A percentile compares a stretch with the other conserved stretches of the same genome.
Evolutionary conservation across 2,329 filamentous ascomycete genomes (phyloP).

Genomic region (Purpureocillium takamizusanense): DNA sequence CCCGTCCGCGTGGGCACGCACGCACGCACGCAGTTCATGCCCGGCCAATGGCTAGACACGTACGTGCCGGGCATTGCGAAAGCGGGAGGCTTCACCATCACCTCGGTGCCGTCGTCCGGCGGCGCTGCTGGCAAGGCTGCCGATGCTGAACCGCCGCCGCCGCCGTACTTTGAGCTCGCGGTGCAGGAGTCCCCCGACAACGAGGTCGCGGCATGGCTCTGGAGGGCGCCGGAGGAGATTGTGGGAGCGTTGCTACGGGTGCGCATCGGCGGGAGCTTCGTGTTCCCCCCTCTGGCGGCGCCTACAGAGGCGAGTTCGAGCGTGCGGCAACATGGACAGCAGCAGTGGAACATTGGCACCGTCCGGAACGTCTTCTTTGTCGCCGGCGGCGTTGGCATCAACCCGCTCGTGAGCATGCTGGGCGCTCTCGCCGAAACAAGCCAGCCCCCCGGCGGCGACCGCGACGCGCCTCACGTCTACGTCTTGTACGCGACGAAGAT

Average conservation of each 20-base stretch:
- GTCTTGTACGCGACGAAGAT: constrained; percentile 54
- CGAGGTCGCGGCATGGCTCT: constrained; percentile 69
- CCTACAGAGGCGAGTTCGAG: too few species aligned
- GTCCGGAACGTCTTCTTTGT: constrained; percentile 61
- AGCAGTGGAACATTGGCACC: constrained; percentile 25
- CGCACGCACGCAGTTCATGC: constrained; percentile 54
- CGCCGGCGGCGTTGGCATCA: constrained; percentile 76
- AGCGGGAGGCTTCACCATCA: constrained; percentile 83
- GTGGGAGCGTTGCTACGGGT: constrained; percentile 51
- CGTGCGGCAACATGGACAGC: constrained; percentile 29
- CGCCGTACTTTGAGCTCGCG: constrained; percentile 63
- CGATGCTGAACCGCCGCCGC: constrained; percentile 1
- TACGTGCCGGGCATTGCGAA: constrained; percentile 60
- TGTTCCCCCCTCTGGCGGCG: constrained; percentile 46
- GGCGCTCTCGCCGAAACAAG: constrained; percentile 39
- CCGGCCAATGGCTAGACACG: constrained; percentile 85
- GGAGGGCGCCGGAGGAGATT: constrained; percentile 47
- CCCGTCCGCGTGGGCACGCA: too few species aligned
- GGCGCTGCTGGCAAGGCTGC: too few species aligned
- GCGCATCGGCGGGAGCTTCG: constrained; percentile 72
- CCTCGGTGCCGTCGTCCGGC: constrained; percentile 57
- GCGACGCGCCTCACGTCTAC: constrained; percentile 31
- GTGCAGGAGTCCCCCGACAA: constrained; percentile 65
- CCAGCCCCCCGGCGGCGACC: not conserved
- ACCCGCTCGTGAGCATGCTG: constrained; percentile 70